Percentiles rank a stretch among this genome's conserved stretches.
Evolutionary conservation across 371 early-diverging fungal species (phyloP).

Genomic region (Thermomucor indicae-seudaticae): DNA sequence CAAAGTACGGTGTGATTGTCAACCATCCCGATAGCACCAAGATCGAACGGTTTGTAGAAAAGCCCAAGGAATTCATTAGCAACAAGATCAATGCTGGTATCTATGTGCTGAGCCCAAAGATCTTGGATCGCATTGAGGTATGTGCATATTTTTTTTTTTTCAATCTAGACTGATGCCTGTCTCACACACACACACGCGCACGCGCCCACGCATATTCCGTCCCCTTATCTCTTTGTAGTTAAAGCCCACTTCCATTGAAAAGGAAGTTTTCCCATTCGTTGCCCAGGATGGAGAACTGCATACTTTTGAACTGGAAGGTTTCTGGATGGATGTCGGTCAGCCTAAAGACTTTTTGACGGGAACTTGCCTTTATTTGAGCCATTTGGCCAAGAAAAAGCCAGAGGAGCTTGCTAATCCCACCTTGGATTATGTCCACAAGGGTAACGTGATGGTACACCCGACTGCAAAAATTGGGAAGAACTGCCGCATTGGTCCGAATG

Average conservation of each 20-base stretch:
- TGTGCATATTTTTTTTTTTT: too few relatives aligned
- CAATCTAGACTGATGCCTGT: too few relatives aligned
- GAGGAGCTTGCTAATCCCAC: conserved; percentile 59
- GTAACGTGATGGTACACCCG: conserved; percentile 88
- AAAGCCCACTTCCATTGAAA: conserved; percentile 96
- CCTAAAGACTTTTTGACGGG: conserved; percentile 98
- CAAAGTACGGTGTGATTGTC: conserved; percentile 97
- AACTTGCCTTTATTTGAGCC: conserved; percentile 88
- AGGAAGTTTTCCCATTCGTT: conserved; percentile 96
- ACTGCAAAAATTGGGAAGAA: conserved; percentile 89
- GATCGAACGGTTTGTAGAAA: conserved; percentile 97
- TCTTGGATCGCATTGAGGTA: conserved; percentile 90
- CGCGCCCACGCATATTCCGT: too few relatives aligned
- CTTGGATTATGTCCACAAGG: conserved; percentile 63
- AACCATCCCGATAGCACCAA: conserved; percentile 54
- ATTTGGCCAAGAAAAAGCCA: conserved; percentile 72
- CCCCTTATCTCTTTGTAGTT: conserved; percentile 52
- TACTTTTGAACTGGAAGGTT: conserved; percentile 93
- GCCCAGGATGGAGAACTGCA: conserved; percentile 83
- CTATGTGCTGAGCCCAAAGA: conserved; percentile 92
- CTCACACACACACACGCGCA: too few relatives aligned
- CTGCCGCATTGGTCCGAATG: conserved; percentile 96
- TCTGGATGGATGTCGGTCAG: conserved; percentile 99
- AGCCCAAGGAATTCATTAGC: conserved; percentile 92
- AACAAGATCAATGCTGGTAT: conserved; percentile 99